These are phyloP conservation scores for Exophiala lecanii-corni DNA, from an alignment of 2,329 filamentous ascomycete genomes.

Conservation along the genomic window DNA sequence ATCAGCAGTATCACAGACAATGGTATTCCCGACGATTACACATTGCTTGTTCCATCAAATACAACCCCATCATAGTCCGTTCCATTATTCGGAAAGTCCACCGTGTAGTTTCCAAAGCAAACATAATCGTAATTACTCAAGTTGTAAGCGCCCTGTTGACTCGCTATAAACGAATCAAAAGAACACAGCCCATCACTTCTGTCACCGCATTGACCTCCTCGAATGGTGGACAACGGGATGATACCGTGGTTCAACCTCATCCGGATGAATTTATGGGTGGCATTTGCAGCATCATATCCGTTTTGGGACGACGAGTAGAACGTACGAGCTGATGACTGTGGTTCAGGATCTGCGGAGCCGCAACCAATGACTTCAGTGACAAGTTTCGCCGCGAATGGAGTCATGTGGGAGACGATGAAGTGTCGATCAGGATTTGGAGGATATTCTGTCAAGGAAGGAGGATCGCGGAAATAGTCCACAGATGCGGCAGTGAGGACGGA, in stretches of 20 bases:
- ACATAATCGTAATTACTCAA: conserved; percentile 46
- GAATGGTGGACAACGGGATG: conserved; percentile 44
- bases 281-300: conserved; percentile 41
- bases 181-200: conserved; percentile 45
- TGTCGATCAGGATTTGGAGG: conserved; percentile 33
- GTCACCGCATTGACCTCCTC: conserved; percentile 42
- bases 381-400: conserved; percentile 52
- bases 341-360: conserved; percentile 35
- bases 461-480: conserved; percentile 50
- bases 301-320: conserved; percentile 43
- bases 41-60: conserved; percentile 6
- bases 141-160: conserved; percentile 36
- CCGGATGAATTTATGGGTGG: conserved; percentile 46
- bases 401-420: conserved; percentile 49
- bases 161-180: conserved; percentile 39
- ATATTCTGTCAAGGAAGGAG: conserved; percentile 41
- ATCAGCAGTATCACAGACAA: too few species aligned
- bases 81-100: conserved; percentile 35
- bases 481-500: conserved; percentile 49
- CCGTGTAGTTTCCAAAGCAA: conserved; percentile 47
- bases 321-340: conserved; percentile 31
- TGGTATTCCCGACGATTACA: too few species aligned
- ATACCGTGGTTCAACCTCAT: conserved; percentile 50
- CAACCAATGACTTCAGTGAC: conserved; percentile 55
- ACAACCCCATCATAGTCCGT: conserved; percentile 44